These are phyloP conservation scores for Fonsecaea monophora DNA, from an alignment of 2,329 filamentous ascomycete species.

Conservation along the genomic window DNA sequence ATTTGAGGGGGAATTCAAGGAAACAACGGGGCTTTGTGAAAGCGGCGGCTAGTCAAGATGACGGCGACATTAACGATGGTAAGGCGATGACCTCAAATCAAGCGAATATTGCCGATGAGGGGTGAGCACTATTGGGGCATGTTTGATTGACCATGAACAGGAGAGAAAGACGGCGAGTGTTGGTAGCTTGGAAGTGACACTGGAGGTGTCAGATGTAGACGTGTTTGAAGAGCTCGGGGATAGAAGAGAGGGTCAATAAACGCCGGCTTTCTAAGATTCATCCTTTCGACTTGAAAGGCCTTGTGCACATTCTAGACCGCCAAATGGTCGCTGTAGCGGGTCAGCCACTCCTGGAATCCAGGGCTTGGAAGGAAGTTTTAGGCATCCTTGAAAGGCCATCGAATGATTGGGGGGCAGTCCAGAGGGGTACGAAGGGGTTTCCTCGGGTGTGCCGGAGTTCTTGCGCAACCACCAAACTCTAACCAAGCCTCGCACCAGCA, in stretches of 20 bases:
- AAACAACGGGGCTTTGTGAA: background rate
- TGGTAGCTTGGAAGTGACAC: background rate
- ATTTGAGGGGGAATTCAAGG: constrained; percentile 23
- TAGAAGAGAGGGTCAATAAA: no score
- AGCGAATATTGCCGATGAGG: background rate
- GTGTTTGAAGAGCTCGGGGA: no score
- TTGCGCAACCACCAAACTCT: background rate
- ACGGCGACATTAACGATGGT: constrained; percentile 4
- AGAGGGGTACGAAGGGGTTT: no score
- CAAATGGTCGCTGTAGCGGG: background rate
- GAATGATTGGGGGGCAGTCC: background rate
- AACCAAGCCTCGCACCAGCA: background rate
- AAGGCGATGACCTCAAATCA: background rate
- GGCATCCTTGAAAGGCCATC: background rate
- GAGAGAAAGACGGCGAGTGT: no score
- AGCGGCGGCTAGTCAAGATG: constrained; percentile 16
- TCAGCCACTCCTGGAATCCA: background rate
- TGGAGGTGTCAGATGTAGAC: no score
- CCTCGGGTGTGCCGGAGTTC: background rate
- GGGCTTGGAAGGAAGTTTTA: background rate
- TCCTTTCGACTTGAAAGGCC: background rate
- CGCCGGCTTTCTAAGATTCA: background rate
- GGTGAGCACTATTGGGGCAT: constrained; percentile 12
- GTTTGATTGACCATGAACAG: background rate
- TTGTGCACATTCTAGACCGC: background rate